Conservation (phyloP, 768 basidiomycete genomes). For the Phylloporus rhodoxanthus region DNA sequence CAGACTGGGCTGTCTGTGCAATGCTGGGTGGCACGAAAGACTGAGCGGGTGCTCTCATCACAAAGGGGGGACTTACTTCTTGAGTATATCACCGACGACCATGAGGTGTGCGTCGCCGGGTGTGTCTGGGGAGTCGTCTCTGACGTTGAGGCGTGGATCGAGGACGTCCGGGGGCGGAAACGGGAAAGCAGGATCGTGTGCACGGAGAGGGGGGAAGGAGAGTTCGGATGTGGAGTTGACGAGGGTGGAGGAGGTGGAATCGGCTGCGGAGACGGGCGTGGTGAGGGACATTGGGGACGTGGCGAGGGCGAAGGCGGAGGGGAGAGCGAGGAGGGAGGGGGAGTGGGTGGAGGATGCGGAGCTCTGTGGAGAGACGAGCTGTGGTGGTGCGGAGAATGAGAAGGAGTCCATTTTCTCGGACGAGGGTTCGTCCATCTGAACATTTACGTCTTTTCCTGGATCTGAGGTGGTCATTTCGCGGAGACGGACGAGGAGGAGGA, state of each 20-base stretch:
- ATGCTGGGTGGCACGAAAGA: conserved; percentile 40
- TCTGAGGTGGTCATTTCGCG: conserved; percentile 15
- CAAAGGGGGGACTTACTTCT: conserved; percentile 39
- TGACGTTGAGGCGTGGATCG: conserved; percentile 15
- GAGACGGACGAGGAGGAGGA: conserved; percentile 7
- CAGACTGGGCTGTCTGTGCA: conserved; percentile 54
- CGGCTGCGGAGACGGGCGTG: conserved; percentile 13
- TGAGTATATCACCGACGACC: conserved; percentile 45
- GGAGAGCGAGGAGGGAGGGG: conserved; percentile 35
- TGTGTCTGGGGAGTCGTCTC: conserved; percentile 26
- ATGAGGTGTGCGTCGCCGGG: conserved; percentile 44
- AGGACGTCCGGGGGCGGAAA: conserved; percentile 24
- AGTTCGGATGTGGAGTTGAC: conserved; percentile 20
- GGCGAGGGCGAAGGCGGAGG: conserved; percentile 17
- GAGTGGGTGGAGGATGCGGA: conserved; percentile 21
- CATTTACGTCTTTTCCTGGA: conserved; percentile 3
- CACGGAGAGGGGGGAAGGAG: conserved; percentile 19
- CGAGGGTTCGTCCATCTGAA: conserved; percentile 18
- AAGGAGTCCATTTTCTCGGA: conserved; percentile 36
- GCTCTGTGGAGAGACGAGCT: not conserved
- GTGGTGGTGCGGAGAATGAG: conserved; percentile 33
- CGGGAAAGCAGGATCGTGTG: conserved; percentile 19
- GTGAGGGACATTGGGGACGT: conserved; percentile 9
- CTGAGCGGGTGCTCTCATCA: conserved; percentile 8
- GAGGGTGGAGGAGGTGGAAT: conserved; percentile 17